Evolutionary conservation across 192 early-diverging fungal genomes (phyloP).

Genomic region (Chytriomyces sp.): DNA sequence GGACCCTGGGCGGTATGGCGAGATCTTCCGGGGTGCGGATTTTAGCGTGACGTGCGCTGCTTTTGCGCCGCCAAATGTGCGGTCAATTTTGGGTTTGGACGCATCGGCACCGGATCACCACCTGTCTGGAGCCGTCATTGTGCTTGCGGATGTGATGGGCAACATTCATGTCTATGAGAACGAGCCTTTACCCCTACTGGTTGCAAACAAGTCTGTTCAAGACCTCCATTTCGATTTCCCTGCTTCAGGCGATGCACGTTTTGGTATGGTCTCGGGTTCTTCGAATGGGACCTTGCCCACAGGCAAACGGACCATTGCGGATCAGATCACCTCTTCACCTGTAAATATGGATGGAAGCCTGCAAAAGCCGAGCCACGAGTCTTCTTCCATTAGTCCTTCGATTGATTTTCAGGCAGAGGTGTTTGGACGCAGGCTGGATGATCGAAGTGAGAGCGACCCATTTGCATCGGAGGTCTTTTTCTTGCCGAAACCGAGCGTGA

Average conservation of each 20-base stretch:
- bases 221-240: not conserved
- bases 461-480: constrained; percentile 19
- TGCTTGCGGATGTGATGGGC: constrained; percentile 18
- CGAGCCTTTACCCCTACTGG: constrained; percentile 7
- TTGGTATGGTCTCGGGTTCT: not conserved
- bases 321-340: not conserved
- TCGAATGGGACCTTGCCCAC: not conserved
- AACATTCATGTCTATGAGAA: constrained; percentile 27
- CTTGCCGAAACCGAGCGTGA: constrained; percentile 2
- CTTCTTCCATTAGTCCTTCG: not conserved
- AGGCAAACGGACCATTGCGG: not conserved
- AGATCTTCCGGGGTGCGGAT: constrained; percentile 13
- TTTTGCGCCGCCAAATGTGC: constrained; percentile 14
- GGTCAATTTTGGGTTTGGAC: constrained; percentile 16
- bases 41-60: not conserved
- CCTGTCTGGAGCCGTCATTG: constrained; percentile 14
- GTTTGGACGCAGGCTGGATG: not conserved
- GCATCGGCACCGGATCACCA: not conserved
- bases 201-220: not conserved
- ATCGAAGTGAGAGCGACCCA: not conserved
- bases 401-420: not conserved
- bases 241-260: not conserved
- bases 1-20: constrained; percentile 13
- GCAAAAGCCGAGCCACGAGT: not conserved
- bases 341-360: not conserved